These are phyloP conservation scores for Leccinum broughii DNA, from an alignment of 768 basidiomycete genomes.

Conservation along the genomic window DNA sequence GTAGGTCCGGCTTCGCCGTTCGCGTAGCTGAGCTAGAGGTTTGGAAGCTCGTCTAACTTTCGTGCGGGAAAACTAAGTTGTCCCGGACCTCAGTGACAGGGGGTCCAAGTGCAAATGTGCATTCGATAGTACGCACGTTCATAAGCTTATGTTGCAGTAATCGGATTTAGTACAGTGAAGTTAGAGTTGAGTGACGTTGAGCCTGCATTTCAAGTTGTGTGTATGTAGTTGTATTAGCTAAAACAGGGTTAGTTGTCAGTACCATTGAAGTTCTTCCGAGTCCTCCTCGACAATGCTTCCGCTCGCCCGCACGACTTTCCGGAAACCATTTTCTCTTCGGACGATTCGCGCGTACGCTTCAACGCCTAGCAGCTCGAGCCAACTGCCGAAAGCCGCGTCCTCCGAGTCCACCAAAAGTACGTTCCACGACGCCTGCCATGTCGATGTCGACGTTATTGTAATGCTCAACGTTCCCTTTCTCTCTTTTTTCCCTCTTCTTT, in stretches of 20 bases:
- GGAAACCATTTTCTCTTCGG: conserved; percentile 8
- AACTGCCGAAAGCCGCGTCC: conserved; percentile 3
- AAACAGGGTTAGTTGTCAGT: no score
- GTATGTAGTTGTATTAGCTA: no score
- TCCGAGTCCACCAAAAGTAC: conserved; percentile 23
- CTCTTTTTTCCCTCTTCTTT: not conserved
- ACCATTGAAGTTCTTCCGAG: no score
- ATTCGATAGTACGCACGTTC: no score
- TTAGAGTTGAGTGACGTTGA: no score
- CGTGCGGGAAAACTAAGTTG: not conserved
- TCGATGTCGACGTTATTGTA: not conserved
- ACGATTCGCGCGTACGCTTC: conserved; percentile 19
- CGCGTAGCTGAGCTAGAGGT: not conserved
- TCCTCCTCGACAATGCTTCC: conserved; percentile 7
- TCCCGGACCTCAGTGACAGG: no score
- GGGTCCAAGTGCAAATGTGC: no score
- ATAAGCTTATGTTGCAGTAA: no score
- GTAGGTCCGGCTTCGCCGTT: no score
- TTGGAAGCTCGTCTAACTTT: not conserved
- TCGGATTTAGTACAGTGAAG: no score
- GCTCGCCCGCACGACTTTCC: conserved; percentile 15
- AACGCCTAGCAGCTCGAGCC: conserved; percentile 3
- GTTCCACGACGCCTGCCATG: not conserved
- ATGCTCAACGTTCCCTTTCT: not conserved
- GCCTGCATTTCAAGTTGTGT: no score